A percentile compares a stretch with the other conserved stretches of the same genome.
Evolutionary conservation across 2,329 filamentous ascomycete species (phyloP).

Genomic region (Aspergillus viridinutans): DNA sequence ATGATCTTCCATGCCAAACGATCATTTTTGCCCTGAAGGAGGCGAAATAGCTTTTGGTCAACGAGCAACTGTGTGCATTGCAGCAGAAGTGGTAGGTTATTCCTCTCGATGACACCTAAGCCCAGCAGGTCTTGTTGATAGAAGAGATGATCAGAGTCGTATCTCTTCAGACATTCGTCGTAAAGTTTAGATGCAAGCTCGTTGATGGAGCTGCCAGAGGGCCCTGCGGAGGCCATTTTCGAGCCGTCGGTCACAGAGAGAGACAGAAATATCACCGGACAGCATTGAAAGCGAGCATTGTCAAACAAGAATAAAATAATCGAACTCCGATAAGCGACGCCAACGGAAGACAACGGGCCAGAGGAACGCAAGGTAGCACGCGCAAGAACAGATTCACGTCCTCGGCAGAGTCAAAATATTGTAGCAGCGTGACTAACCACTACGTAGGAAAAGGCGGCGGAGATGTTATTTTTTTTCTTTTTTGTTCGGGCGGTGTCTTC

Average conservation of each 20-base stretch:
- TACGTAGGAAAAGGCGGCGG: slow-evolving; percentile 8
- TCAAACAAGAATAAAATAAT: slow-evolving; percentile 21
- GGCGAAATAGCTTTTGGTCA: slow-evolving; percentile 44
- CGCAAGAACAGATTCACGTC: slow-evolving; percentile 1
- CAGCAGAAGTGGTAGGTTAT: slow-evolving; percentile 40
- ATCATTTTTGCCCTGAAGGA: slow-evolving; percentile 42
- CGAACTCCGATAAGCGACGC: background rate
- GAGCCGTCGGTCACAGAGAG: slow-evolving; percentile 16
- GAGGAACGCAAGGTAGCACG: background rate
- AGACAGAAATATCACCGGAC: slow-evolving; percentile 27
- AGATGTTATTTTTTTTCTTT: slow-evolving; percentile 13
- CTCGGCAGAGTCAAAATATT: background rate
- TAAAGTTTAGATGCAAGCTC: slow-evolving; percentile 45
- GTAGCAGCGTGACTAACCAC: slow-evolving; percentile 11
- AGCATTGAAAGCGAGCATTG: slow-evolving; percentile 28
- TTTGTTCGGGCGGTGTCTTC: slow-evolving; percentile 27
- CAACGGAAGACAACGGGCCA: background rate
- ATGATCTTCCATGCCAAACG: slow-evolving; percentile 47
- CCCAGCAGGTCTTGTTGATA: slow-evolving; percentile 44
- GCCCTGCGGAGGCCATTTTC: slow-evolving; percentile 34
- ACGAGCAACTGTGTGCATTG: slow-evolving; percentile 44
- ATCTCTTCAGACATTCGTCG: slow-evolving; percentile 39
- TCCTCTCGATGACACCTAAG: slow-evolving; percentile 41
- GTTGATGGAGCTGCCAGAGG: slow-evolving; percentile 25
- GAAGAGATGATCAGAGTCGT: slow-evolving; percentile 41